Evolutionary conservation across 1,284 basidiomycete genomes (phyloP), one percentile per base, ranked within the genome.

Genomic region (Fomes fomentarius): DNA sequence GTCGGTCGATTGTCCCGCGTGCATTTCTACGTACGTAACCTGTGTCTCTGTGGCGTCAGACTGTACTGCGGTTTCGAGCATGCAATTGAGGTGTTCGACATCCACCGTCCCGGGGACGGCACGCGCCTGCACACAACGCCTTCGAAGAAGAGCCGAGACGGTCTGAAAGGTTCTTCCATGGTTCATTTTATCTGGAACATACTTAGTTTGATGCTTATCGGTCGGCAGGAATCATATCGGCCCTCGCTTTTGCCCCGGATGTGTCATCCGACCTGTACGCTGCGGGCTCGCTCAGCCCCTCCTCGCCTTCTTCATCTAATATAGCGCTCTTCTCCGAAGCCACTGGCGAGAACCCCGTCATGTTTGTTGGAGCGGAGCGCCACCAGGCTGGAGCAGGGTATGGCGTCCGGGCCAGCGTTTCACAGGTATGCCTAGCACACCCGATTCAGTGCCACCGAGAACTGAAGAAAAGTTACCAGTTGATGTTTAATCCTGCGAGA

Each of bases 1-100:
- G 94, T 94, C 57, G 56, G 79, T 64, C 26, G 25, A 43, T 41
- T 7, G 44, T 19, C 42, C 40, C 35, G 45, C 21, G 46, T 39
- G 40, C 24, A 34, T 44, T 31, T 34, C 14, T 30, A n/a, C 19
- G 38, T 57, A 58, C 53, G 56, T 57, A 51, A 58, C 38, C 11
- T n/a, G 25, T 38, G 45, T 51, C 38, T 42, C 19, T 48, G 52
- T 50, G 59, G 47, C 56, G 48, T 11, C 56, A 95, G 93, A 59
- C 71, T 96, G 4, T 96, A 95, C 68, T 95, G 94, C 67, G 94
- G 94, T 0, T 93, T 91, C 55, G 90, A 95, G 70, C 85, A 89
- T 58, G 89, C 93, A 0, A 91, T 97, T 50, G 94, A 97, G 70
- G 80, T 95, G 6, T 93, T 96, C 64, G 91, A 96, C 64, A 71